Conservation (phyloP, 192 early-diverging fungal species). For the Gigaspora rosea region DNA sequence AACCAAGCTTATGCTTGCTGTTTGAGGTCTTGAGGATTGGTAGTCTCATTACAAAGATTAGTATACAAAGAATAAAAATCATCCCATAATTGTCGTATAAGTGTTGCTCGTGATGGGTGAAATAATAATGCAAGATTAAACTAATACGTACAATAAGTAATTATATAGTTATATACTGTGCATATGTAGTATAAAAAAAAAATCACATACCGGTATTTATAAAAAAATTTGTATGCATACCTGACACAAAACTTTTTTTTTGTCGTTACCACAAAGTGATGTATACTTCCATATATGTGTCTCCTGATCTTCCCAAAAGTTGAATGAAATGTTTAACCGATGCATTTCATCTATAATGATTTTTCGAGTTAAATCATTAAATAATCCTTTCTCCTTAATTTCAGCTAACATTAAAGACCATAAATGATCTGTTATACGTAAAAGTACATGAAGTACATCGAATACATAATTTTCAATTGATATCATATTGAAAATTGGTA, state of each 20-base stretch:
- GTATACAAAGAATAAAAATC: slow-evolving; percentile 3
- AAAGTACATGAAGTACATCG: no score
- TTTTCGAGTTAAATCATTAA: not conserved
- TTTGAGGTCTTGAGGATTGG: not conserved
- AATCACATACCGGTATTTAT: no score
- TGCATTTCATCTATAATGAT: not conserved
- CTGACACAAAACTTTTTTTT: not conserved
- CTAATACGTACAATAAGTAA: not conserved
- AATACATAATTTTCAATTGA: not conserved
- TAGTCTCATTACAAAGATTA: not conserved
- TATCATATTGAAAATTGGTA: not conserved
- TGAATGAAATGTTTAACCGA: not conserved
- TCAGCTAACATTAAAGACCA: no score
- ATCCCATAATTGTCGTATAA: slow-evolving; percentile 3
- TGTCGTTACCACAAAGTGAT: not conserved
- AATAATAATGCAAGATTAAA: slow-evolving; percentile 12
- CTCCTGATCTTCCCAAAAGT: not conserved
- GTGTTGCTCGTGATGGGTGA: not conserved
- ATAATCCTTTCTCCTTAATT: no score
- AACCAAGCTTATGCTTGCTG: not conserved
- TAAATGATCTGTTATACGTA: no score
- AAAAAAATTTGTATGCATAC: no score
- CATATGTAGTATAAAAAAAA: no score
- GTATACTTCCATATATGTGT: not conserved
- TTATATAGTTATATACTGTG: no score